Percentiles rank a stretch among this genome's conserved stretches.
Evolutionary conservation across 306 rosid species (phyloP).

Genomic region (Cicer arietinum): DNA sequence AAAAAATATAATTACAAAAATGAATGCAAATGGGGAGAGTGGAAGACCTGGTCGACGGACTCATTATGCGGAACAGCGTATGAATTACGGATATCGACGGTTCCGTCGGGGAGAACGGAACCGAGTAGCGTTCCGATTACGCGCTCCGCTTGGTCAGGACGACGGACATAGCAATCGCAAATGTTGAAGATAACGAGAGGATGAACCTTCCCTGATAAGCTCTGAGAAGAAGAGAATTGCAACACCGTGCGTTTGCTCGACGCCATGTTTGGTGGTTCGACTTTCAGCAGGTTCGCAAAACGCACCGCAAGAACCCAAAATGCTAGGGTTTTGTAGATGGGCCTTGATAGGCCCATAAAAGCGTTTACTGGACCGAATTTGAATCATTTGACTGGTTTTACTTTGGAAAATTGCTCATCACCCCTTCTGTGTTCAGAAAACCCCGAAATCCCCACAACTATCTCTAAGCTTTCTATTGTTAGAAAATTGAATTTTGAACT

Average conservation of each 20-base stretch:
- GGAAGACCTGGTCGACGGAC: constrained; percentile 63
- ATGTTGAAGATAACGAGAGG: constrained; percentile 82
- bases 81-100: constrained; percentile 73
- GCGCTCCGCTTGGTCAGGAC: constrained; percentile 82
- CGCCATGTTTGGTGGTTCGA: constrained; percentile 59
- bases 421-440: too few species aligned
- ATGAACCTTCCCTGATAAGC: constrained; percentile 65
- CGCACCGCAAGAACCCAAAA: neutral
- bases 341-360: constrained; percentile 7
- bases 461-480: too few species aligned
- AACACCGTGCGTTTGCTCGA: constrained; percentile 63
- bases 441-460: too few species aligned
- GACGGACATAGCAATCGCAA: constrained; percentile 78
- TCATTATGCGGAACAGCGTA: constrained; percentile 86
- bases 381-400: too few species aligned
- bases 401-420: too few species aligned
- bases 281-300: neutral
- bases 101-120: constrained; percentile 70
- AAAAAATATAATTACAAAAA: neutral
- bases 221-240: constrained; percentile 57
- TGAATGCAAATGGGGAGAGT: neutral
- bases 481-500: too few species aligned
- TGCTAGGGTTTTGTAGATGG: constrained; percentile 37
- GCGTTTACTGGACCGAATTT: neutral
- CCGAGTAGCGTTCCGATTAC: constrained; percentile 87